phyloP scores from a whole-genome alignment of 495 filamentous ascomycete genomes.

The Penicillium atrosanguineum region DNA sequence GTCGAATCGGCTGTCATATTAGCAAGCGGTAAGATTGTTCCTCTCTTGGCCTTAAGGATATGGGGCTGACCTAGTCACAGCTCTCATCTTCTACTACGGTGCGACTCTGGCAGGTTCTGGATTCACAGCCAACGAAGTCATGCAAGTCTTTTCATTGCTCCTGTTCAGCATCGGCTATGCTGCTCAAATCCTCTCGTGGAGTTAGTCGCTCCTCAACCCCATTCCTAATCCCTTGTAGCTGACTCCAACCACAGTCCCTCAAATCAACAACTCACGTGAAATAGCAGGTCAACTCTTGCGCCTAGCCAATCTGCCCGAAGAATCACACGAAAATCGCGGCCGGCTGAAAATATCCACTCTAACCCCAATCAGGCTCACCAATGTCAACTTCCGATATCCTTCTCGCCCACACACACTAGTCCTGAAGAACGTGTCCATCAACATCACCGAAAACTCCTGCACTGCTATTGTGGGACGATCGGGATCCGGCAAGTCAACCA shows the following conservation, averaged over 20 bases:
- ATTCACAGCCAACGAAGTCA: conserved; percentile 53
- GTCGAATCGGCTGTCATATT: conserved; percentile 69
- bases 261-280: conserved; percentile 69
- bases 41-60: neutral
- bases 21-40: conserved; percentile 50
- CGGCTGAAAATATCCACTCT: conserved; percentile 42
- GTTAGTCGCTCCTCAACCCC: conserved; percentile 26
- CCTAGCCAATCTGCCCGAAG: conserved; percentile 59
- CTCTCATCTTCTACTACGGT: conserved; percentile 83
- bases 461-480: conserved; percentile 80
- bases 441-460: conserved; percentile 55
- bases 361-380: conserved; percentile 59
- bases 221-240: conserved; percentile 1
- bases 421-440: conserved; percentile 59
- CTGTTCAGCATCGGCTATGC: conserved; percentile 77
- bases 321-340: conserved; percentile 59
- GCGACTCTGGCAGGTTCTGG: conserved; percentile 55
- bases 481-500: conserved; percentile 86
- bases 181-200: conserved; percentile 62
- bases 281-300: conserved; percentile 72
- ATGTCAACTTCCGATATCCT: conserved; percentile 69
- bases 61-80: conserved; percentile 32
- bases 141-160: conserved; percentile 78
- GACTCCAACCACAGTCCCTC: conserved; percentile 55
- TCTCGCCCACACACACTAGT: conserved; percentile 49